Conservation (phyloP, 306 rosid genomes). For the Alnus glutinosa region DNA sequence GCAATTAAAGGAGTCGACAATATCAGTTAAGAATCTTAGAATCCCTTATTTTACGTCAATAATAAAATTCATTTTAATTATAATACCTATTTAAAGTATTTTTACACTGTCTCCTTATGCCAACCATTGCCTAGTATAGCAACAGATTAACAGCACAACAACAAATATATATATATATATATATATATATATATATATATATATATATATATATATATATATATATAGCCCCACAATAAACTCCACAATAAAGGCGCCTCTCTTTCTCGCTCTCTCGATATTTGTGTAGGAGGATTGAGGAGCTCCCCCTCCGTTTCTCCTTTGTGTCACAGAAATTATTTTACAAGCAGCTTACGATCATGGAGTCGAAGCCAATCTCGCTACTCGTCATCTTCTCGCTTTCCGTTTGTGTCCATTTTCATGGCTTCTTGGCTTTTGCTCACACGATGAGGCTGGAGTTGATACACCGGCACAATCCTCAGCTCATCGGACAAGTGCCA, state of each 20-base stretch:
- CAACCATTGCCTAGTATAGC: too few relatives aligned
- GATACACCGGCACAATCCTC: slow-evolving; percentile 47
- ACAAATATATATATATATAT: too few relatives aligned
- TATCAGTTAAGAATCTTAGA: too few relatives aligned
- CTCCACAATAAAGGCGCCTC: slow-evolving; percentile 29
- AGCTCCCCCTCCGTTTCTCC: too few relatives aligned
- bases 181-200: not conserved
- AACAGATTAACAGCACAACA: too few relatives aligned
- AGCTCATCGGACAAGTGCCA: not conserved
- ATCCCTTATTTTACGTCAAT: too few relatives aligned
- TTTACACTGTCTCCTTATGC: too few relatives aligned
- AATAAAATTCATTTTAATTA: too few relatives aligned
- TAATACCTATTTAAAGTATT: too few relatives aligned
- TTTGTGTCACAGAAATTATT: too few relatives aligned
- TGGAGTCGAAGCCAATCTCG: slow-evolving; percentile 19
- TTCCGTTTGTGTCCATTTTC: not conserved
- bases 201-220: too few relatives aligned
- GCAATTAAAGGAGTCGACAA: too few relatives aligned
- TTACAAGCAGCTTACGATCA: not conserved
- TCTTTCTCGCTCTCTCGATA: slow-evolving; percentile 4
- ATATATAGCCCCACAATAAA: not conserved
- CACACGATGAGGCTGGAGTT: slow-evolving; percentile 43
- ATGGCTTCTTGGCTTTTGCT: slow-evolving; percentile 10
- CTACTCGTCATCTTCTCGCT: slow-evolving; percentile 32
- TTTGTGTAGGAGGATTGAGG: not conserved